Percentiles rank a stretch among this genome's conserved stretches.
phyloP scores from a whole-genome alignment of 805 yeast genomes.

The Diddensiella caesifluorescens region DNA sequence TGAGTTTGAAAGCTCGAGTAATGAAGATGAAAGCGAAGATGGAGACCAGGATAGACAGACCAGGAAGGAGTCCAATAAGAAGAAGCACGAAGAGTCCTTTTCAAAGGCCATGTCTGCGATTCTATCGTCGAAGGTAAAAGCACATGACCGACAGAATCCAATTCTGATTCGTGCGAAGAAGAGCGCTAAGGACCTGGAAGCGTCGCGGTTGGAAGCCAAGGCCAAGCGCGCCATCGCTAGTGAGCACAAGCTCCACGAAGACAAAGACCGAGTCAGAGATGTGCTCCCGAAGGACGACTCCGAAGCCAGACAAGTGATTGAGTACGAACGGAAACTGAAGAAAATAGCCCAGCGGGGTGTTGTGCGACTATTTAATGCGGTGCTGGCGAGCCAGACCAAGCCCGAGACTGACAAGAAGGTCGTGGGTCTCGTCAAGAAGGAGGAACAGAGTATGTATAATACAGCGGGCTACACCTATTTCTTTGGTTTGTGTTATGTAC shows the following conservation, averaged over 20 bases:
- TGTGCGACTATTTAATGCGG: slow-evolving; percentile 76
- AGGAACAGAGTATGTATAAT: slow-evolving; percentile 36
- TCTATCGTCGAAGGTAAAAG: slow-evolving; percentile 77
- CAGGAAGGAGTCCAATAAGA: slow-evolving; percentile 12
- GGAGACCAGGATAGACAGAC: slow-evolving; percentile 7
- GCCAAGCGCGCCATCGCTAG: slow-evolving; percentile 65
- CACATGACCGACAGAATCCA: slow-evolving; percentile 85
- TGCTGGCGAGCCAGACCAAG: slow-evolving; percentile 67
- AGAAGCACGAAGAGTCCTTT: slow-evolving; percentile 44
- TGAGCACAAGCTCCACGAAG: slow-evolving; percentile 66
- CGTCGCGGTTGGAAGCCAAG: slow-evolving; percentile 74
- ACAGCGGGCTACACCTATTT: background rate
- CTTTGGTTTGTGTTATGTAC: background rate
- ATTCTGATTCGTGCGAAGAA: slow-evolving; percentile 79
- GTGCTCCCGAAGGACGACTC: slow-evolving; percentile 61
- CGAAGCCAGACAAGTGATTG: slow-evolving; percentile 53
- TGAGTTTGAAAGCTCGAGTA: slow-evolving; percentile 10
- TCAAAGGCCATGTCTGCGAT: slow-evolving; percentile 81
- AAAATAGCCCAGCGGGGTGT: slow-evolving; percentile 88
- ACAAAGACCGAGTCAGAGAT: slow-evolving; percentile 61
- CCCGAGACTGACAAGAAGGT: slow-evolving; percentile 27
- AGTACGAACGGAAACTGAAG: slow-evolving; percentile 61
- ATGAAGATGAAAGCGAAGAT: slow-evolving; percentile 6
- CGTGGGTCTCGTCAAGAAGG: slow-evolving; percentile 29
- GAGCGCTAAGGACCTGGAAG: slow-evolving; percentile 65